A percentile compares a stretch with the other conserved stretches of the same genome.
These are phyloP conservation scores for Panaeolus cyanescens DNA, from an alignment of 768 basidiomycete genomes.

Conservation along the genomic window DNA sequence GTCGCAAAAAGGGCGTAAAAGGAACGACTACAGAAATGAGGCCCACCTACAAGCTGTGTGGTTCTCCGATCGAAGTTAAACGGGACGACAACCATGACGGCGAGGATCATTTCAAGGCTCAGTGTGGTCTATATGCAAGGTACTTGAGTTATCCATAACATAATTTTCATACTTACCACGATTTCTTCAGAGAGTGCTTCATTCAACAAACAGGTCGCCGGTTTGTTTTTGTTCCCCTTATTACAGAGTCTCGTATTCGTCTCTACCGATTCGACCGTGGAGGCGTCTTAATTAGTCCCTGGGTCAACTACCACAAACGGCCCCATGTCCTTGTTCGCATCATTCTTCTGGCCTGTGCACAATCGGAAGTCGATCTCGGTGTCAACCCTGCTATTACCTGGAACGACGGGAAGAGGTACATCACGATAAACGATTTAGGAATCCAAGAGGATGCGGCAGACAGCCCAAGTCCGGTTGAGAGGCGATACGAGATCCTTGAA, in stretches of 20 bases:
- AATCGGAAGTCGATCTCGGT: background rate
- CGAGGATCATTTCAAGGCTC: background rate
- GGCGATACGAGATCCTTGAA: background rate
- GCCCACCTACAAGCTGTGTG: background rate
- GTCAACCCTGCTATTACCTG: background rate
- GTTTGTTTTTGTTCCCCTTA: background rate
- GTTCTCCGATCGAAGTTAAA: background rate
- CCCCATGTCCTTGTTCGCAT: background rate
- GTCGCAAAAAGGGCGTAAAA: no score
- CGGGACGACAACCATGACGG: background rate
- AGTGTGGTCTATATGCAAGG: background rate
- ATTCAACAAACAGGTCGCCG: background rate
- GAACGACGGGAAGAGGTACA: background rate
- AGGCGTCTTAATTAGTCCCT: background rate
- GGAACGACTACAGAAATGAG: no score
- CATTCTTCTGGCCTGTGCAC: background rate
- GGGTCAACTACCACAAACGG: background rate
- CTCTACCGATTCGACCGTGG: background rate
- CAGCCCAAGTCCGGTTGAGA: background rate
- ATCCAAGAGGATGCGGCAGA: no score
- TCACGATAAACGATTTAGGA: no score
- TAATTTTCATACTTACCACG: background rate
- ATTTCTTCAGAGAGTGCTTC: background rate
- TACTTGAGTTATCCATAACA: background rate
- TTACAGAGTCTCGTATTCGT: background rate